These are phyloP conservation scores for Diaporthe citrichinensis DNA, from an alignment of 2,329 filamentous ascomycete species.

Conservation along the genomic window DNA sequence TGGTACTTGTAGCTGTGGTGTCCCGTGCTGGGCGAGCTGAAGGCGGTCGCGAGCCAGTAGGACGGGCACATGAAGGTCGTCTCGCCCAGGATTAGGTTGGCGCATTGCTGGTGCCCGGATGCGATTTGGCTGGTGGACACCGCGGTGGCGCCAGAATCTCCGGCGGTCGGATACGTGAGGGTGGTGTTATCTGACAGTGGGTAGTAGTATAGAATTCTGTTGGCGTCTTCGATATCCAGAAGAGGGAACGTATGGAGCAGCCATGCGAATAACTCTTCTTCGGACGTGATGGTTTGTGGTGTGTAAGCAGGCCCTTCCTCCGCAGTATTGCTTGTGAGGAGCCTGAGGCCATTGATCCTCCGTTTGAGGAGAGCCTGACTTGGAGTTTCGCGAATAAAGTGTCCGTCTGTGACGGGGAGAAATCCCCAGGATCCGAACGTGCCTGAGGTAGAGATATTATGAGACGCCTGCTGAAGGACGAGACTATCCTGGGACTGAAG, in stretches of 20 bases:
- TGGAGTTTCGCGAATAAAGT: constrained; percentile 50
- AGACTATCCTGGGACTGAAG: constrained; percentile 48
- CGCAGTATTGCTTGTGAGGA: constrained; percentile 55
- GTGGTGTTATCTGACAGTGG: constrained; percentile 13
- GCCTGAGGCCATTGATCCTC: constrained; percentile 48
- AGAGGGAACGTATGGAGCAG: constrained; percentile 51
- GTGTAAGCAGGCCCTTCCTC: constrained; percentile 64
- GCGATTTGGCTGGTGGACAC: constrained; percentile 51
- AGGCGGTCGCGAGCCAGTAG: constrained; percentile 66
- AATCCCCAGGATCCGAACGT: constrained; percentile 50
- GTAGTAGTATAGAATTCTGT: constrained; percentile 44
- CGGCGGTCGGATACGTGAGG: constrained; percentile 50
- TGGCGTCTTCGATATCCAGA: constrained; percentile 55
- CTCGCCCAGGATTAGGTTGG: constrained; percentile 62
- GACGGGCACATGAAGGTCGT: constrained; percentile 66
- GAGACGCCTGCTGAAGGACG: constrained; percentile 44
- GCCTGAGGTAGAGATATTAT: not conserved
- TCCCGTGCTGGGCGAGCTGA: constrained; percentile 45
- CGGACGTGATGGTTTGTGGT: constrained; percentile 58
- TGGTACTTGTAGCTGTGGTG: constrained; percentile 58
- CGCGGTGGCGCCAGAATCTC: constrained; percentile 45
- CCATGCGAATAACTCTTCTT: constrained; percentile 43
- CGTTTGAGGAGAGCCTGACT: constrained; percentile 46
- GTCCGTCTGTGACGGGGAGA: constrained; percentile 53
- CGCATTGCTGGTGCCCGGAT: constrained; percentile 64